phyloP scores from a whole-genome alignment of 352 stramenopile genomes.

The Phytophthora idaei region DNA sequence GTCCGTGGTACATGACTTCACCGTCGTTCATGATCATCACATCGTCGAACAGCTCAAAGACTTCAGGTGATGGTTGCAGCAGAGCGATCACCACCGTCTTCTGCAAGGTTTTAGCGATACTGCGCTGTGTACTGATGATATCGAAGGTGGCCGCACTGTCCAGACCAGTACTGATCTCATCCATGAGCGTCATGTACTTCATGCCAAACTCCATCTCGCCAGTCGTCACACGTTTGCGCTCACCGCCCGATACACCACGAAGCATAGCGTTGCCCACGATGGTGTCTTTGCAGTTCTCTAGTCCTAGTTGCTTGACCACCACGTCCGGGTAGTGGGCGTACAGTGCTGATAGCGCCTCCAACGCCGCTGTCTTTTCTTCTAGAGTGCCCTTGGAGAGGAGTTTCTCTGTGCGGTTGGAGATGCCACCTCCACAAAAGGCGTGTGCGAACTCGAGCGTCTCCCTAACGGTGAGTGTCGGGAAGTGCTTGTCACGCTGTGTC shows the following conservation, averaged over 20 bases:
- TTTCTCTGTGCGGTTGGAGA: constrained; percentile 22
- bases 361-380: constrained; percentile 21
- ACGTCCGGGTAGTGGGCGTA: constrained; percentile 37
- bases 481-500: constrained; percentile 84
- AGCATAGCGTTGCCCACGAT: constrained; percentile 60
- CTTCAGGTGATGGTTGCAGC: constrained; percentile 75
- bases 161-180: constrained; percentile 94
- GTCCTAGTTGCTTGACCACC: constrained; percentile 44
- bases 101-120: constrained; percentile 26
- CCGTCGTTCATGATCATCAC: constrained; percentile 28
- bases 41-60: constrained; percentile 26
- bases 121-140: constrained; percentile 40
- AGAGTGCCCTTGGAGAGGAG: constrained; percentile 19
- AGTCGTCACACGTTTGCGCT: constrained; percentile 74
- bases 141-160: constrained; percentile 64
- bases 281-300: constrained; percentile 59
- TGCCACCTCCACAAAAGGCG: constrained; percentile 39
- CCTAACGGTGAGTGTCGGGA: constrained; percentile 60
- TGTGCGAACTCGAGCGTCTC: constrained; percentile 60
- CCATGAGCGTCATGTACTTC: constrained; percentile 81
- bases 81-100: constrained; percentile 63
- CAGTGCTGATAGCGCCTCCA: constrained; percentile 23
- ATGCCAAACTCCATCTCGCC: constrained; percentile 89
- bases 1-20: constrained; percentile 30
- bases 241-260: constrained; percentile 66